Evolutionary conservation across 2,329 filamentous ascomycete species (phyloP).

Genomic region (Aureobasidium sp.): DNA sequence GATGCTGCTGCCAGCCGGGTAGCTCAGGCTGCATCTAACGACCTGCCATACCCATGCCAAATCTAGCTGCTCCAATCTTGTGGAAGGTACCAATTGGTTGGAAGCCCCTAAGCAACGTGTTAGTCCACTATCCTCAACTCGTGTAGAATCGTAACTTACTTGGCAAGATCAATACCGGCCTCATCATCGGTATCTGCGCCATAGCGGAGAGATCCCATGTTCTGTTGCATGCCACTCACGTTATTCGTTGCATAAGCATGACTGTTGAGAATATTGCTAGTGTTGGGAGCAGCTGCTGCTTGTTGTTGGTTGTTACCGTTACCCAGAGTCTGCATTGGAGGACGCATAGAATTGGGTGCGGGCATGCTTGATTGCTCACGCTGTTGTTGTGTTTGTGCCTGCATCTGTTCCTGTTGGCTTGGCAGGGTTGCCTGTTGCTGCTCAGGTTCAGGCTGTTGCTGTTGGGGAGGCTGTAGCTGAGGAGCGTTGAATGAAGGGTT

Average conservation of each 20-base stretch:
- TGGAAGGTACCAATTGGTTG: slow-evolving; percentile 45
- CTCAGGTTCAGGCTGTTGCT: slow-evolving; percentile 18
- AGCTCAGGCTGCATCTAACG: slow-evolving; percentile 9
- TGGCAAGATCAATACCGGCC: slow-evolving; percentile 43
- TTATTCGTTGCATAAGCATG: slow-evolving; percentile 23
- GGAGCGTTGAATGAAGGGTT: not conserved
- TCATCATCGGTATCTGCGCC: slow-evolving; percentile 38
- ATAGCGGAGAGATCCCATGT: slow-evolving; percentile 21
- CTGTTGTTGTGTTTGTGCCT: slow-evolving; percentile 15
- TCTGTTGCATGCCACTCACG: slow-evolving; percentile 12
- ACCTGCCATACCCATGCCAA: slow-evolving; percentile 19
- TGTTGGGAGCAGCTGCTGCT: slow-evolving; percentile 27
- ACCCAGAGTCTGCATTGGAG: not conserved
- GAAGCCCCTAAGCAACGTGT: slow-evolving; percentile 35
- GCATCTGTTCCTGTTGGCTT: not conserved
- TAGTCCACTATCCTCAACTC: not conserved
- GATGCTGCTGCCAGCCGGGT: not conserved
- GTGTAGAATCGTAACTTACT: slow-evolving; percentile 31
- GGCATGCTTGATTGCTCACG: slow-evolving; percentile 4
- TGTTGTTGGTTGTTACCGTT: slow-evolving; percentile 7
- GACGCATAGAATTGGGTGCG: slow-evolving; percentile 11
- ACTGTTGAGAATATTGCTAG: slow-evolving; percentile 22
- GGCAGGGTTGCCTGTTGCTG: slow-evolving; percentile 16
- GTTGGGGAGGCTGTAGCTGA: slow-evolving; percentile 5
- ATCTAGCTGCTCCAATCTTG: slow-evolving; percentile 22